Evolutionary conservation across 805 yeast species (phyloP), one percentile per base, ranked within the genome.

Genomic region (Wickerhamomyces hampshirensis): DNA sequence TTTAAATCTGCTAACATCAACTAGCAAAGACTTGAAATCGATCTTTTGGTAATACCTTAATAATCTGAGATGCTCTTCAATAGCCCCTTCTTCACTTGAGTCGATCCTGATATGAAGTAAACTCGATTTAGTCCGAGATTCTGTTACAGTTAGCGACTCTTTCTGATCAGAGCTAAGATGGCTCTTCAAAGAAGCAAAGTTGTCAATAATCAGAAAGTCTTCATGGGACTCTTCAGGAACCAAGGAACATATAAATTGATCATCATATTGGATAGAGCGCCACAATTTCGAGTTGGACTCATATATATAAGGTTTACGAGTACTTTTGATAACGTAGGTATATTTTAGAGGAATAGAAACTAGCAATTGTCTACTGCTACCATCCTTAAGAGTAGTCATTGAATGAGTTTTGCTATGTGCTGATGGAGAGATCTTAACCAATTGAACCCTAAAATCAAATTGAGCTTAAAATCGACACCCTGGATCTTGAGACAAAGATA

Each of bases 31-130:
- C 28, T 53, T 51, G 32, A 42, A 38, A 30, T 56, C 63, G 15
- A 63, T 48, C 18, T 52, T 62, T 27, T 53, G 60, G 44, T 62
- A 72, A 2, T 42, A 32, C 14, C 57, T 35, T 14, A 69, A 56
- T 5, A 71, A 35, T 23, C 52, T 31, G 15, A 42, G 34, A 34
- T 71, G 59, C 7, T 68, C 56, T 31, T 46, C 34, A 33, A 55
- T 56, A 16, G 66, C 53, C 33, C 58, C 58, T 4, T 50, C 32
- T 8, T 32, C 17, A 4, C 35, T 36, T 7, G 75, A 33, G 4
- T 42, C 35, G 4, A 47, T 19, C 11, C 23, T 26, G 6, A 47
- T 33, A 7, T 40, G 33, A 12, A 47, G 23, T 18, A 40, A 16
- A 12, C 31, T 37, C 21, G 43, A 46, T n/a, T 31, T 30, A 1